These are phyloP conservation scores for Medakamo hakoo DNA, from an alignment of 139 green algal genomes.

Conservation along the genomic window DNA sequence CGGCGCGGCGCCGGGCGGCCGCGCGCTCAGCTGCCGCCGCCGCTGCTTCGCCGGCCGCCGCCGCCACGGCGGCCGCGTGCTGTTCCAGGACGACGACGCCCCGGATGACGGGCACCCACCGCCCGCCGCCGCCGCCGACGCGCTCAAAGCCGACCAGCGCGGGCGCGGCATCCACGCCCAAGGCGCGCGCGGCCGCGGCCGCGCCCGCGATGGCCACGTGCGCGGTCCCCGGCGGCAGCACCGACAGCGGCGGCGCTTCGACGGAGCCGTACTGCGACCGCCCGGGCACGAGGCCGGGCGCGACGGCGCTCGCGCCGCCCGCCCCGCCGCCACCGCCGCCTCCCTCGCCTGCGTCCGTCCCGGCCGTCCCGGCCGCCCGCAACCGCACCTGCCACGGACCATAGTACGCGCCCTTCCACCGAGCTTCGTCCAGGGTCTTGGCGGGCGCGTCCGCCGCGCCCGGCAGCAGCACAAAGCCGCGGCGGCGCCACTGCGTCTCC, in stretches of 20 bases:
- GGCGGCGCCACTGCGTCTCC: not conserved
- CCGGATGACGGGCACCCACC: not conserved
- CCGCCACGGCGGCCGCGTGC: not conserved
- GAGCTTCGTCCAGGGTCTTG: not conserved
- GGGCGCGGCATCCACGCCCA: not conserved
- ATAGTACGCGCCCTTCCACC: no score
- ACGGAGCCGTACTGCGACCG: not conserved
- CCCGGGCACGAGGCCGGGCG: not conserved
- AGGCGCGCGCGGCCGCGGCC: no score
- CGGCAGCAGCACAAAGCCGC: not conserved
- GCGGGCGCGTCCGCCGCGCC: not conserved
- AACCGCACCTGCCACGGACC: no score
- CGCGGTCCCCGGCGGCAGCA: not conserved
- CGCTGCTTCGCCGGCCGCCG: not conserved
- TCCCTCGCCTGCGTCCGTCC: no score
- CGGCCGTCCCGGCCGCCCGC: no score
- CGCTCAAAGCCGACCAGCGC: not conserved
- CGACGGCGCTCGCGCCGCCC: no score
- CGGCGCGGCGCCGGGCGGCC: no score
- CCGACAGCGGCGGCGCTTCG: not conserved
- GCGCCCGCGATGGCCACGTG: no score
- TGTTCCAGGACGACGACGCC: not conserved
- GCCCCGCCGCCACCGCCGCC: no score
- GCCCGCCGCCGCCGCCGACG: no score
- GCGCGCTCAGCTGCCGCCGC: no score